These are phyloP conservation scores for Hordeum vulgare DNA, from an alignment of 176 grass and related monocot genomes.

Conservation along the genomic window MorexV3_pseudomolecules_assembly NC_058519.1:413391693-413392192, in stretches of 20 bases:
- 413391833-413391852: not conserved
- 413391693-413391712: not conserved
- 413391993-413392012: not conserved
- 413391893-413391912: not conserved
- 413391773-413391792: not conserved
- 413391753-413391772: conserved; percentile 6
- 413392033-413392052: conserved; percentile 55
- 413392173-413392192: conserved; percentile 54
- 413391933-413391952: not conserved
- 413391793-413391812: not conserved
- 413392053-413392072: conserved; percentile 38
- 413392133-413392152: conserved; percentile 54
- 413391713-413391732: not conserved
- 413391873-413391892: not conserved
- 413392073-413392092: conserved; percentile 30
- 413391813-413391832: not conserved
- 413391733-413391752: not conserved
- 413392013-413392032: conserved; percentile 2
- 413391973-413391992: not conserved
- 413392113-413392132: conserved; percentile 70
- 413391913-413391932: not conserved
- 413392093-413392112: conserved; percentile 59
- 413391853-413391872: not conserved
- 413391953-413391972: conserved; percentile 1
- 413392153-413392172: conserved; percentile 71